These are phyloP conservation scores for Leptographium radiaticola DNA, from an alignment of 2,329 filamentous ascomycete genomes.

Conservation along the genomic window DNA sequence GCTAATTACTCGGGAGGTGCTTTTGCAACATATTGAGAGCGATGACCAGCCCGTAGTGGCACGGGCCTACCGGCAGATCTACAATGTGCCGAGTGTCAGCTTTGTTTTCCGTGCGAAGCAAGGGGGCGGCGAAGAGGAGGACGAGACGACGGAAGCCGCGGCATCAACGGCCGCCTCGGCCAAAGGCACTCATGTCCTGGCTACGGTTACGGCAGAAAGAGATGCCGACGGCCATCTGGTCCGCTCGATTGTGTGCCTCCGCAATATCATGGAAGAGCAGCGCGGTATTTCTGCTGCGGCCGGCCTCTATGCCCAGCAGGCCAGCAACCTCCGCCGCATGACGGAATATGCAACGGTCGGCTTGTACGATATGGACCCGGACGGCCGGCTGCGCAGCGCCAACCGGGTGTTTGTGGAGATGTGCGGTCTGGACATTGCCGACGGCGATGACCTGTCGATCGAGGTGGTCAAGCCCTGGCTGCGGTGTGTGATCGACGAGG, in stretches of 20 bases:
- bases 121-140: slow-evolving; percentile 6
- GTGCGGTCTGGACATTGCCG: slow-evolving; percentile 32
- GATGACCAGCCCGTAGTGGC: slow-evolving; percentile 30
- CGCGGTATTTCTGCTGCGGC: slow-evolving; percentile 36
- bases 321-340: slow-evolving; percentile 39
- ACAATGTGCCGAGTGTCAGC: slow-evolving; percentile 22
- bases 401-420: slow-evolving; percentile 42
- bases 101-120: slow-evolving; percentile 33
- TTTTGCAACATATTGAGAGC: slow-evolving; percentile 31
- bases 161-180: background rate
- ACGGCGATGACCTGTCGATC: slow-evolving; percentile 25
- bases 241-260: slow-evolving; percentile 34
- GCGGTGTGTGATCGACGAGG: slow-evolving; percentile 30
- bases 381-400: slow-evolving; percentile 34
- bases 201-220: slow-evolving; percentile 33
- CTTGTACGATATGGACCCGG: slow-evolving; percentile 40
- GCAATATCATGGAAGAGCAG: slow-evolving; percentile 35
- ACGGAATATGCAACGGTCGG: slow-evolving; percentile 41
- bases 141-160: background rate
- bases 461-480: slow-evolving; percentile 30
- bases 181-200: slow-evolving; percentile 29
- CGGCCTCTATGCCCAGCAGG: slow-evolving; percentile 33
- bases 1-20: slow-evolving; percentile 10
- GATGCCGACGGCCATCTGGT: slow-evolving; percentile 28
- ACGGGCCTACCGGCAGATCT: slow-evolving; percentile 28